Percentiles rank a stretch among this genome's conserved stretches.
Conservation (phyloP, 2,329 filamentous ascomycete genomes). For the Botryotinia convoluta region DNA sequence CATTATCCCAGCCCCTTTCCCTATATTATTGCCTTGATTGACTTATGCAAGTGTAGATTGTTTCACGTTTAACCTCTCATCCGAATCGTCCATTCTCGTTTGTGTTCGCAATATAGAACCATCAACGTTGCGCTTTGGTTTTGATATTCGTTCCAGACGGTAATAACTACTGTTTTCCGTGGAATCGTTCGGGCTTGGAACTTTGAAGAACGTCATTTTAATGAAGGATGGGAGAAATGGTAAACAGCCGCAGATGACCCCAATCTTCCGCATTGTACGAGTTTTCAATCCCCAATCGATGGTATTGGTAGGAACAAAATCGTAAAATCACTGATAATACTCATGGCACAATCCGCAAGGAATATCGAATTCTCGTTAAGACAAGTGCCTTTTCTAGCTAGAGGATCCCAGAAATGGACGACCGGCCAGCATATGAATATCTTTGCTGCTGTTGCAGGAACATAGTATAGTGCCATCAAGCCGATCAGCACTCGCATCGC, state of each 20-base stretch:
- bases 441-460: neutral
- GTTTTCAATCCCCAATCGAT: conserved; percentile 4
- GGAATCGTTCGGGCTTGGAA: neutral
- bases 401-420: conserved; percentile 5
- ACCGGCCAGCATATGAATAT: conserved; percentile 15
- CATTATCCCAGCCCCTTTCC: neutral
- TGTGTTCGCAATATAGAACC: conserved; percentile 8
- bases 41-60: neutral
- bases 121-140: neutral
- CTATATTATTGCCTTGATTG: neutral
- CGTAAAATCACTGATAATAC: conserved; percentile 2
- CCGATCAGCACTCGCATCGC: neutral
- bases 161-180: neutral
- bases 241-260: neutral
- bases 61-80: neutral
- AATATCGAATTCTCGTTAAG: conserved; percentile 6
- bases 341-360: conserved; percentile 4
- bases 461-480: neutral
- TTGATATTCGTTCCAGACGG: neutral
- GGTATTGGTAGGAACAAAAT: conserved; percentile 1
- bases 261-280: conserved; percentile 6
- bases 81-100: neutral
- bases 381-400: neutral
- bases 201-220: neutral
- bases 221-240: neutral